These are phyloP conservation scores for Tricladium varicosporioides DNA, from an alignment of 2,329 filamentous ascomycete species.

Conservation along the genomic window DNA sequence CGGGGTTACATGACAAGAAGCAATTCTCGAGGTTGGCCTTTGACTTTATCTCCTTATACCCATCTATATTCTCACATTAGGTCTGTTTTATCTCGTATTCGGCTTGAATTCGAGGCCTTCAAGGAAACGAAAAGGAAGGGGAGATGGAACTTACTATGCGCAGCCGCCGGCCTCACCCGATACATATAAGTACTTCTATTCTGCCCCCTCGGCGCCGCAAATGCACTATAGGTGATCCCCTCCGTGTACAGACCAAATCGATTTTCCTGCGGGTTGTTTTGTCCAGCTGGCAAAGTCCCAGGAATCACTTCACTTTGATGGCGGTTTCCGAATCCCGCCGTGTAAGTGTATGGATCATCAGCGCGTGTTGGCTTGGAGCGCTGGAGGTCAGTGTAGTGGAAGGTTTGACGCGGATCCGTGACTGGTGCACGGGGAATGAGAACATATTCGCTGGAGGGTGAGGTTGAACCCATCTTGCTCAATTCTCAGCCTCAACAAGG, in stretches of 20 bases:
- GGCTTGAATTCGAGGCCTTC: not conserved
- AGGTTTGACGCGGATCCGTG: constrained; percentile 46
- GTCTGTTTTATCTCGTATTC: constrained; percentile 60
- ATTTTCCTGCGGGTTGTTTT: constrained; percentile 42
- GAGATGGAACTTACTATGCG: constrained; percentile 37
- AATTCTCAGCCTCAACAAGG: too few species aligned
- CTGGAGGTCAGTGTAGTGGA: constrained; percentile 58
- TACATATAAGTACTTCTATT: constrained; percentile 46
- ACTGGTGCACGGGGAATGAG: constrained; percentile 12
- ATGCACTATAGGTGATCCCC: constrained; percentile 43
- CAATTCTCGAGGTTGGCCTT: constrained; percentile 74
- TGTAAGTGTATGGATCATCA: constrained; percentile 55
- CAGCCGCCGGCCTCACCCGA: constrained; percentile 41
- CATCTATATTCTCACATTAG: constrained; percentile 45
- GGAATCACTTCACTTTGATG: constrained; percentile 42
- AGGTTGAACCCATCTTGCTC: constrained; percentile 1
- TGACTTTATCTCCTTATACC: constrained; percentile 36
- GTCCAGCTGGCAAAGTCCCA: constrained; percentile 40
- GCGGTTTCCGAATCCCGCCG: constrained; percentile 53
- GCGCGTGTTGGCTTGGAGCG: constrained; percentile 51
- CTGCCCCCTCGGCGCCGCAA: constrained; percentile 40
- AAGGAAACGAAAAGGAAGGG: not conserved
- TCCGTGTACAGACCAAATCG: constrained; percentile 45
- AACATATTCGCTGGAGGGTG: constrained; percentile 4
- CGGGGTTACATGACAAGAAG: constrained; percentile 46